These are phyloP conservation scores for Epichloe amarillans DNA, from an alignment of 2,329 filamentous ascomycete species.

Conservation along the genomic window DNA sequence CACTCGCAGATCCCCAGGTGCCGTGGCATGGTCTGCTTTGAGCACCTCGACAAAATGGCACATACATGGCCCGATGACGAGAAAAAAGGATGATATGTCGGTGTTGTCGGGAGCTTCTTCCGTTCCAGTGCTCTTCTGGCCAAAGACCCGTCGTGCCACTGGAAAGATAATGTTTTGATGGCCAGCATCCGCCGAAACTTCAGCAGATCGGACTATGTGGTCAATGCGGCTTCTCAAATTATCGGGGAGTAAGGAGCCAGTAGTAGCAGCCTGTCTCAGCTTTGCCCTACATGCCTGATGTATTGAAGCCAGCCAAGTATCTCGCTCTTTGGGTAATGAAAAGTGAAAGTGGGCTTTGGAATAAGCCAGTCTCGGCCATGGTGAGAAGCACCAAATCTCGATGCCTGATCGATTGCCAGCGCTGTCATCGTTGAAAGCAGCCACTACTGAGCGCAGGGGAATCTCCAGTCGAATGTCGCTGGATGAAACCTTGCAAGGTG, in stretches of 20 bases:
- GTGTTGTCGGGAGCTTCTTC: constrained; percentile 31
- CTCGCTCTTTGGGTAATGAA: constrained; percentile 31
- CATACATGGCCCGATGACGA: constrained; percentile 39
- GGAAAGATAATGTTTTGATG: constrained; percentile 33
- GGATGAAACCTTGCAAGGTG: constrained; percentile 17
- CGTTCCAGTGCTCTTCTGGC: constrained; percentile 26
- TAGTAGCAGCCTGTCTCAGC: constrained; percentile 19
- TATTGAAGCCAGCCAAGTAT: constrained; percentile 36
- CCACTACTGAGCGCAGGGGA: constrained; percentile 36
- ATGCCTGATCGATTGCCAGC: constrained; percentile 36
- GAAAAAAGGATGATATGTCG: constrained; percentile 39
- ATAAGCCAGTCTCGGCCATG: constrained; percentile 30
- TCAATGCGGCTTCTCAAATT: constrained; percentile 35
- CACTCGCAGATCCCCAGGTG: constrained; percentile 33
- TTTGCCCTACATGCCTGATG: constrained; percentile 27
- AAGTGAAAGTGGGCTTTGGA: constrained; percentile 37
- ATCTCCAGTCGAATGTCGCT: constrained; percentile 31
- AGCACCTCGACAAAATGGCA: constrained; percentile 39
- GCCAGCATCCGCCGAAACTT: constrained; percentile 17
- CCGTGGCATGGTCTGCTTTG: constrained; percentile 27
- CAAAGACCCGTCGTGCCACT: constrained; percentile 34
- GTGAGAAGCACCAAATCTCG: constrained; percentile 43
- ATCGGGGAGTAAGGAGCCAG: constrained; percentile 26
- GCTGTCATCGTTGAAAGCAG: constrained; percentile 38
- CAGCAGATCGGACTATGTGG: constrained; percentile 31